Base-by-base conservation (phyloP, 495 filamentous ascomycete species). In the Podospora pseudopauciseta region DNA sequence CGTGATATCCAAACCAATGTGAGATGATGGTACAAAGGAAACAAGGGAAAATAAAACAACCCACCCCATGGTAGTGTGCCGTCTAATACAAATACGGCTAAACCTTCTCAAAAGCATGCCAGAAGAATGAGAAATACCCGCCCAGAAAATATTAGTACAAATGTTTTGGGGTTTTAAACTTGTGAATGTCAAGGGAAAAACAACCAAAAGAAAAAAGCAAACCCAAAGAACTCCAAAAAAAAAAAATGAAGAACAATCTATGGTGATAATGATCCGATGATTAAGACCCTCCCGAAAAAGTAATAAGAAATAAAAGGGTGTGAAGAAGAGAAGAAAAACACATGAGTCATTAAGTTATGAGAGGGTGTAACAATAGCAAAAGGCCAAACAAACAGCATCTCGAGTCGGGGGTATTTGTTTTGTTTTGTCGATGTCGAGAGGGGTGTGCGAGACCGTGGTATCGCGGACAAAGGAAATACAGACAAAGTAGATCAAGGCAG, bases 351-450 rank as follows among this genome's bases (percentile, higher is more conserved):
- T 63, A 58, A 13, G 39, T 49, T 49, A 49, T 49, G 39, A 61
- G 20, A 26, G 27, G 27, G 62, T 56, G 44, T 16, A 62, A 54
- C 23, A 63, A 71, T 18, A 5, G 3, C 58, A 39, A 67, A 53
- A 49, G 44, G n/a, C 2, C 44, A 62, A 20, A 68, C 16, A 61
- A 63, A 63, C 27, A 49, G n/a, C 13, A 49, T 63, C 61, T 63
- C 61, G 61, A 63, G 28, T 26, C n/a, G 30, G 61, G 61, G 61
- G 61, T 63, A 63, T 63, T 39, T 32, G 34, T 28, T 63, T 63
- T 44, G 27, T 61, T 58, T 58, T 27, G 13, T 63, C 15, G 20
- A 16, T 49, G 61, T 49, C 61, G 61, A 63, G 61, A 44, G 61
- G 61, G 32, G 61, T 20, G 61, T 20, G 61, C 28, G 1, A 32